Evolutionary conservation across 257 asterid genomes (phyloP), one percentile per base, ranked within the genome.

Genomic region (Gentiana straminea): DNA sequence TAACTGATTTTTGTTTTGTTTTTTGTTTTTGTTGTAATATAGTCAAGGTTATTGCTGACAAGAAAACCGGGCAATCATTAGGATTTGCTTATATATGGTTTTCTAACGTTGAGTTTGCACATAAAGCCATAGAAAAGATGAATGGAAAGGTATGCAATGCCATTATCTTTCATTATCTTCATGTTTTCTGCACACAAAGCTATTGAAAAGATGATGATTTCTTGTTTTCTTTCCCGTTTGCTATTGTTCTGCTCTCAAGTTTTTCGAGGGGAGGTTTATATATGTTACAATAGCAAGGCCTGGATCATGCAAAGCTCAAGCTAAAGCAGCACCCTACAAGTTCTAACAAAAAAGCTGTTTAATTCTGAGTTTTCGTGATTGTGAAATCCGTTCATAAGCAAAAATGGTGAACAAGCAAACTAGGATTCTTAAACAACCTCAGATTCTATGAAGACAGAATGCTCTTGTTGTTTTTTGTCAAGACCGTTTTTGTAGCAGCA

Each of bases 41-140:
- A 80, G 87, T 74, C 8, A 80, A 77, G 68, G 33, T 80, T 11
- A 37, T 77, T 12, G 49, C 39, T 33, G 84, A 77, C 57, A 80
- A 77, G 75, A 62, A 68, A 59, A 81, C 73, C 13, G 67, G 72
- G 72, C 67, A 81, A 55, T 59, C 84, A 68, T 66, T 73, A 2
- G 88, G 88, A 64, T 68, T 73, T 51, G 84, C 84, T 13, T 81
- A 73, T 73, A 70, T 78, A 39, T 79, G 86, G 89, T 78, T 75
- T 54, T 24, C 50, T 33, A 67, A 64, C 13, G 74, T 73, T 52
- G 81, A 64, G 57, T 68, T 63, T 33, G 83, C 79, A 53, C 64
- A 15, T 41, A 70, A 61, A 60, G 85, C 89, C 8, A 58, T 73
- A 43, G 65, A 73, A 2, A 76, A 67, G 64, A 75, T 81, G 85